These are phyloP conservation scores for Suhomyces sp. DNA, from an alignment of 805 yeast genomes.

Conservation along the genomic window DNA sequence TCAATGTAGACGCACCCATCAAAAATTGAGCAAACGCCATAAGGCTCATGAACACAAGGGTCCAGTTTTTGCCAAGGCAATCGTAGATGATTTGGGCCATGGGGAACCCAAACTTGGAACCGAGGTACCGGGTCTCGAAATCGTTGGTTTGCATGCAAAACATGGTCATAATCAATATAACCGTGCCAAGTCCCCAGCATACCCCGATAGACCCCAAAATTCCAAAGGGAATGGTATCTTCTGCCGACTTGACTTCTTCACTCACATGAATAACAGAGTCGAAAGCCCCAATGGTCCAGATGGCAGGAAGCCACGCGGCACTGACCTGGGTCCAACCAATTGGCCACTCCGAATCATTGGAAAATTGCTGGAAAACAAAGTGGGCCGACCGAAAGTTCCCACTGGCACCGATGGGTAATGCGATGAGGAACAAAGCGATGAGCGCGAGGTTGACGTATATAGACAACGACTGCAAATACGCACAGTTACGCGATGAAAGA, in stretches of 20 bases:
- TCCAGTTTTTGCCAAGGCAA: conserved; percentile 31
- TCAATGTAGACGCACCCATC: conserved; percentile 33
- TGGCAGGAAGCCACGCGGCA: conserved; percentile 33
- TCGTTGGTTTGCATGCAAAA: conserved; percentile 33
- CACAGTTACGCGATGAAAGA: conserved; percentile 20
- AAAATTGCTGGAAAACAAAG: conserved; percentile 22
- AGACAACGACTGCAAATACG: conserved; percentile 26
- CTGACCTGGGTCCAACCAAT: conserved; percentile 23
- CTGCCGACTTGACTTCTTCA: conserved; percentile 39
- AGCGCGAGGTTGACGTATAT: conserved; percentile 21
- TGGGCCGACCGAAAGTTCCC: conserved; percentile 31
- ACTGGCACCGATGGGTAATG: conserved; percentile 28
- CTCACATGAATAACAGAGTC: conserved; percentile 42
- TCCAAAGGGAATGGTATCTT: conserved; percentile 41
- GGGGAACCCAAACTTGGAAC: conserved; percentile 35
- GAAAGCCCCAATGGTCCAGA: conserved; percentile 39
- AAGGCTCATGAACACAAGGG: conserved; percentile 35
- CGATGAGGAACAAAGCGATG: conserved; percentile 24
- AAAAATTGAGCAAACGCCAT: conserved; percentile 32
- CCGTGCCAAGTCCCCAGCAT: conserved; percentile 29
- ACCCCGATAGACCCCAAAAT: conserved; percentile 33
- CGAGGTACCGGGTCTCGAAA: conserved; percentile 21
- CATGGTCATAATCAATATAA: conserved; percentile 37
- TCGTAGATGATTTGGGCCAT: conserved; percentile 40
- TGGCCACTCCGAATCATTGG: conserved; percentile 28